A percentile compares a stretch with the other conserved stretches of the same genome.
These are phyloP conservation scores for Musa beccarii DNA, from an alignment of 176 grass and related monocot species.

Conservation along the genomic window DNA sequence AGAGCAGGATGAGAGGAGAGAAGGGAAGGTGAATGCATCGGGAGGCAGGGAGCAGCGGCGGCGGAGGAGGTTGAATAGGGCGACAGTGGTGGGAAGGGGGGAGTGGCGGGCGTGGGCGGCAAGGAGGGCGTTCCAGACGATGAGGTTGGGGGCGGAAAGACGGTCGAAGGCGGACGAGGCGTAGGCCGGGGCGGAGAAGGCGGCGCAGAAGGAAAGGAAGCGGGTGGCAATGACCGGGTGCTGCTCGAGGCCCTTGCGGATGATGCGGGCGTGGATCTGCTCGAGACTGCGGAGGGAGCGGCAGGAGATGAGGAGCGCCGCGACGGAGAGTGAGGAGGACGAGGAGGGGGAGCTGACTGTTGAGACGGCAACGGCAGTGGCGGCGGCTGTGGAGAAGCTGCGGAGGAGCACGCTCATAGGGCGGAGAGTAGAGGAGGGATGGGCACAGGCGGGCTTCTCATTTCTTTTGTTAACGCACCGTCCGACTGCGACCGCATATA, in stretches of 20 bases:
- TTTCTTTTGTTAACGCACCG: too few species aligned
- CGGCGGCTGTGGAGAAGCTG: background rate
- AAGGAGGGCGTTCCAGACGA: constrained; percentile 45
- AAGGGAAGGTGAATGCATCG: constrained; percentile 66
- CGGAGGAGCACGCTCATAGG: constrained; percentile 9
- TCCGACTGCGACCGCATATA: too few species aligned
- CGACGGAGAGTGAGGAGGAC: background rate
- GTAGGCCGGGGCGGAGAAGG: constrained; percentile 28
- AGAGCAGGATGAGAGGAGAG: constrained; percentile 46
- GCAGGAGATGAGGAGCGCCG: constrained; percentile 9
- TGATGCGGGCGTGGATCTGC: constrained; percentile 55
- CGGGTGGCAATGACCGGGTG: constrained; percentile 30
- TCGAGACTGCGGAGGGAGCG: constrained; percentile 35
- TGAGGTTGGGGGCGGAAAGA: constrained; percentile 32
- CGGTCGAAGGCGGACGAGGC: constrained; percentile 20
- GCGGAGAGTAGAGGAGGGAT: background rate
- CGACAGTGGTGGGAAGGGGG: constrained; percentile 35
- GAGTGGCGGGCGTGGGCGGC: constrained; percentile 51
- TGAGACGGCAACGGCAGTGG: background rate
- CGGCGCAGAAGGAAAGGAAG: constrained; percentile 50
- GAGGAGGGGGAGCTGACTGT: background rate
- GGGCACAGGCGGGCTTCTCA: background rate
- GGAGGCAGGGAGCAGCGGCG: constrained; percentile 21
- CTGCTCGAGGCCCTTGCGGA: constrained; percentile 40
- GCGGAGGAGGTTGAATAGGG: constrained; percentile 47